phyloP scores from a whole-genome alignment of 495 filamentous ascomycete genomes.

The Delitschia confertaspora region DNA sequence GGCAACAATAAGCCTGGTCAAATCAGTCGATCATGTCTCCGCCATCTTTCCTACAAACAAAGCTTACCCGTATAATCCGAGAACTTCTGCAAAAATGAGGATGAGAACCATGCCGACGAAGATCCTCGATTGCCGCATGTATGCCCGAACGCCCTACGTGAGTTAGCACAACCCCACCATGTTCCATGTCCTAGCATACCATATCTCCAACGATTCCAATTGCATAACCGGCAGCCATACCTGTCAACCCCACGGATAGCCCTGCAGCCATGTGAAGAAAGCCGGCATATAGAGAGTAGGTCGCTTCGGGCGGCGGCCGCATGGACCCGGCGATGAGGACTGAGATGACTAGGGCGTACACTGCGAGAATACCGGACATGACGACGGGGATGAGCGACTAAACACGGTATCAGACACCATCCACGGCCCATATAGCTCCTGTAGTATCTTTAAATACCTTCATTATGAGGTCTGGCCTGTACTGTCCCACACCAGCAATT shows the following conservation, averaged over 20 bases:
- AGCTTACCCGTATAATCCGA: slow-evolving; percentile 90
- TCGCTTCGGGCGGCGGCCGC: slow-evolving; percentile 49
- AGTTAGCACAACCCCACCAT: background rate
- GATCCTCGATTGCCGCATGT: slow-evolving; percentile 89
- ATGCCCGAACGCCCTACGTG: slow-evolving; percentile 73
- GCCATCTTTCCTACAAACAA: no score
- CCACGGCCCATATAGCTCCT: no score
- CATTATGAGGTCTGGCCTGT: slow-evolving; percentile 94
- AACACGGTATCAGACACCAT: slow-evolving; percentile 1
- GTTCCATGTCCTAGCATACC: slow-evolving; percentile 36
- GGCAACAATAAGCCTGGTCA: slow-evolving; percentile 35
- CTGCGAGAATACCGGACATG: slow-evolving; percentile 99
- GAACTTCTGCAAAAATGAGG: slow-evolving; percentile 94
- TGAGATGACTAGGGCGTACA: slow-evolving; percentile 92
- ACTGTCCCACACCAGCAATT: slow-evolving; percentile 88
- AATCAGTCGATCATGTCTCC: no score
- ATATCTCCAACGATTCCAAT: slow-evolving; percentile 94
- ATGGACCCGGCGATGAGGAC: slow-evolving; percentile 88
- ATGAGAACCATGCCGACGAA: slow-evolving; percentile 99
- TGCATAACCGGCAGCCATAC: slow-evolving; percentile 91
- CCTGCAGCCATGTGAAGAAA: slow-evolving; percentile 91
- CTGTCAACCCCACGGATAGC: slow-evolving; percentile 83
- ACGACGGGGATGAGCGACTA: slow-evolving; percentile 91
- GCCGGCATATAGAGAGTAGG: slow-evolving; percentile 76
- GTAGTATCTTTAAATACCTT: no score